phyloP scores from a whole-genome alignment of 441 rosid genomes.

The Populus hybrid region DNA sequence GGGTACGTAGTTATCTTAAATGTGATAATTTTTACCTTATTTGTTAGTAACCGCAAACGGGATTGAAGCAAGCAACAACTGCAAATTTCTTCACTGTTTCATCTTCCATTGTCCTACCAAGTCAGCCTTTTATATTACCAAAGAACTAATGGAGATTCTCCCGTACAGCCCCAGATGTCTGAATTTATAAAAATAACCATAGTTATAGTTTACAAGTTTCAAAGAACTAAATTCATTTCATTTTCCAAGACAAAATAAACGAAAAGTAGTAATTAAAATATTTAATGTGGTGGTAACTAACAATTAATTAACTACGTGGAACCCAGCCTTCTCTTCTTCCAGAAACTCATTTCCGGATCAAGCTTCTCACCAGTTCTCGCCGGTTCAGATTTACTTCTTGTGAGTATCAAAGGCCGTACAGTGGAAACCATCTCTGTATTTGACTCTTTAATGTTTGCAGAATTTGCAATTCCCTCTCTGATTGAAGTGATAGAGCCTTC shows the following conservation, averaged over 20 bases:
- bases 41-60: too few species aligned
- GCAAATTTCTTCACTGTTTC: too few species aligned
- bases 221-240: background rate
- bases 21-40: too few species aligned
- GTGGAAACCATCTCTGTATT: conserved; percentile 19
- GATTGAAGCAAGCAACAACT: too few species aligned
- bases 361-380: conserved; percentile 61
- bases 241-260: background rate
- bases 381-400: conserved; percentile 81
- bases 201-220: background rate
- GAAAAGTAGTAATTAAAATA: background rate
- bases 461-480: conserved; percentile 15
- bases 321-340: conserved; percentile 58
- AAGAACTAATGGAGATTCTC: background rate
- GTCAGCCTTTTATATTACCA: background rate
- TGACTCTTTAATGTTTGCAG: conserved; percentile 21
- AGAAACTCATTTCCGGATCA: conserved; percentile 38
- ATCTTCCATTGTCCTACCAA: background rate
- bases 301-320: conserved; percentile 39
- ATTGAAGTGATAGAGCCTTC: conserved; percentile 22
- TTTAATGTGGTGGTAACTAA: background rate
- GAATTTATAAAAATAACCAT: background rate
- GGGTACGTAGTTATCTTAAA: too few species aligned
- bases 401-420: conserved; percentile 39
- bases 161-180: background rate